Conservation (phyloP, 176 grass and related monocot genomes). For the Carex littledalei region DNA sequence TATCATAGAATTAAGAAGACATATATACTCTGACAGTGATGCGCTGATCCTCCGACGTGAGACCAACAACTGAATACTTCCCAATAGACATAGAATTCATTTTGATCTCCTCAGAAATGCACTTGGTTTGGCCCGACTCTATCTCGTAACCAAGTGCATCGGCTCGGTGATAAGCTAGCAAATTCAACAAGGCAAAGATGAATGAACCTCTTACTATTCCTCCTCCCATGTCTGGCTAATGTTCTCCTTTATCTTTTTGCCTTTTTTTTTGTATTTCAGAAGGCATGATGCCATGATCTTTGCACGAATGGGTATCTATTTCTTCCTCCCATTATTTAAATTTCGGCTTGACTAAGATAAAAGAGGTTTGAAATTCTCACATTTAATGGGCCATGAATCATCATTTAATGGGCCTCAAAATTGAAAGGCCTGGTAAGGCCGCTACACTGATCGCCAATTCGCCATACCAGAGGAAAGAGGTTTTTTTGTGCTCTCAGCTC, state of each 20-base stretch:
- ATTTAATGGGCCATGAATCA: neutral
- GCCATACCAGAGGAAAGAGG: neutral
- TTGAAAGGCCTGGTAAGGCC: neutral
- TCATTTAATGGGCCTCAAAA: neutral
- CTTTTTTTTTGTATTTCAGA: neutral
- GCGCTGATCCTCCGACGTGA: conserved; percentile 38
- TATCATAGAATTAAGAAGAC: neutral
- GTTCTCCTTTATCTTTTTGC: neutral
- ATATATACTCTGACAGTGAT: conserved; percentile 37
- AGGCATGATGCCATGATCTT: conserved; percentile 1
- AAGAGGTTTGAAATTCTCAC: neutral
- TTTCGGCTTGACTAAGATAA: neutral
- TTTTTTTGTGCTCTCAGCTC: neutral
- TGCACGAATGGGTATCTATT: neutral
- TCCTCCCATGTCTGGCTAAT: neutral
- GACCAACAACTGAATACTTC: conserved; percentile 51
- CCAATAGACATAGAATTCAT: conserved; percentile 49
- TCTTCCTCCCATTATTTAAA: neutral
- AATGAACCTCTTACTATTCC: neutral
- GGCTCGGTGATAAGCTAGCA: neutral
- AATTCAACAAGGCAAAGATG: neutral
- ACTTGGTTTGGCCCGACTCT: conserved; percentile 51
- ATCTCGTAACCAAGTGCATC: conserved; percentile 42
- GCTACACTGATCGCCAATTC: neutral
- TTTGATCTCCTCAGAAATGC: conserved; percentile 76